Conservation (phyloP, 1,139 yeast genomes). For the Yamadazyma buinensis region DNA sequence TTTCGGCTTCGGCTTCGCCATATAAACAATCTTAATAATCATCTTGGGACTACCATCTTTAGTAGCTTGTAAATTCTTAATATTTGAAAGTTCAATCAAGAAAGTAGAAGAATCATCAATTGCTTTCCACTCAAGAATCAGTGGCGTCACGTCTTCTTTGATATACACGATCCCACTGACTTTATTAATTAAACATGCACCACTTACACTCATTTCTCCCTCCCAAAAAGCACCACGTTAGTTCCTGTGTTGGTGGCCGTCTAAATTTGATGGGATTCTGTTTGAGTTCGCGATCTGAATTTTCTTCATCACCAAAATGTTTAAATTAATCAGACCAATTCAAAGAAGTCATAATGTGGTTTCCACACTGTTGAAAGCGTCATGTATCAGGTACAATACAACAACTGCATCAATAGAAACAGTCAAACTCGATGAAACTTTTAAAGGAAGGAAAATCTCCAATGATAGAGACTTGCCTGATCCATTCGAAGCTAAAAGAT, state of each 20-base stretch:
- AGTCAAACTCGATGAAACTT: too few species aligned
- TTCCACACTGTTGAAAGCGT: too few species aligned
- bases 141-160: conserved; percentile 64
- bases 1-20: too few species aligned
- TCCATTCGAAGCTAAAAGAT: conserved; percentile 55
- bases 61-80: conserved; percentile 69
- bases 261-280: background rate
- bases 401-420: too few species aligned
- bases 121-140: conserved; percentile 66
- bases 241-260: too few species aligned
- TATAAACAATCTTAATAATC: conserved; percentile 57
- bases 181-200: conserved; percentile 68
- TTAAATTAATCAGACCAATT: too few species aligned
- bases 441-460: conserved; percentile 39
- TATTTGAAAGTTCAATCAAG: conserved; percentile 48
- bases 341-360: too few species aligned
- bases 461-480: conserved; percentile 71
- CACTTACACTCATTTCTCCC: conserved; percentile 31
- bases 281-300: background rate
- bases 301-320: too few species aligned
- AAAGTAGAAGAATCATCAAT: conserved; percentile 53
- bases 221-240: too few species aligned
- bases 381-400: too few species aligned
- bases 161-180: conserved; percentile 64
- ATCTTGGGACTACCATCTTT: conserved; percentile 67